Evolutionary conservation across 495 filamentous ascomycete species (phyloP).

Genomic region (Terfezia claveryi): DNA sequence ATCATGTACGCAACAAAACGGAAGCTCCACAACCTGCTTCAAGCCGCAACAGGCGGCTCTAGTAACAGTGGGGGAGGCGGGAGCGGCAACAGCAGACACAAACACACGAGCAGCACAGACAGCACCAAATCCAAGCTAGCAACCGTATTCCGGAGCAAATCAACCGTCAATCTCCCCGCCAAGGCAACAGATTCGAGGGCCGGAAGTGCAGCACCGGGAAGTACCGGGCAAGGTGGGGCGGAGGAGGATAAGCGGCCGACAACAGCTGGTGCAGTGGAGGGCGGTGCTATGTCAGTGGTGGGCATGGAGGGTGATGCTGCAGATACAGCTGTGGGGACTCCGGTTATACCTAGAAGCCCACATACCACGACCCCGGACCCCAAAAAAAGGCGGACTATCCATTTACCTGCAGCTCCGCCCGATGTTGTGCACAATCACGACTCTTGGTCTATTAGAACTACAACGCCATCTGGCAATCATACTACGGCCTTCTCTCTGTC

Average conservation of each 20-base stretch:
- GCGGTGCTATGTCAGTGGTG: not conserved
- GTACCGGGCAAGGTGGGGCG: not conserved
- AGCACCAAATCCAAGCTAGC: not conserved
- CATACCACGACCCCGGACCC: constrained; percentile 1
- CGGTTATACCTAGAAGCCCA: constrained; percentile 4
- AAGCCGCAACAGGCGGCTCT: not conserved
- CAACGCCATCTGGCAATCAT: not conserved
- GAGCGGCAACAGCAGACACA: constrained; percentile 4
- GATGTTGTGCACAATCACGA: not conserved
- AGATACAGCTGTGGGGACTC: not conserved
- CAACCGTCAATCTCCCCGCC: not conserved
- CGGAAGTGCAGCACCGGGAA: not conserved
- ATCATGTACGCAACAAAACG: constrained; percentile 17
- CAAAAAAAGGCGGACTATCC: not conserved
- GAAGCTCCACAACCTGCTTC: constrained; percentile 21
- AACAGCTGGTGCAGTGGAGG: not conserved
- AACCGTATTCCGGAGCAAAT: not conserved
- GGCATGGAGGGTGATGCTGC: not conserved
- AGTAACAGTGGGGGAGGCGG: not conserved
- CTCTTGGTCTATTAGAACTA: not conserved
- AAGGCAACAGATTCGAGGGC: not conserved
- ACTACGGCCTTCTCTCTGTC: not conserved
- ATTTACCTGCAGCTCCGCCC: not conserved
- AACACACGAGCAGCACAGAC: constrained; percentile 1
- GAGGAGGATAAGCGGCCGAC: not conserved